Evolutionary conservation across 331 rosid species (phyloP).

Genomic region (Phaseolus coccineus): DNA sequence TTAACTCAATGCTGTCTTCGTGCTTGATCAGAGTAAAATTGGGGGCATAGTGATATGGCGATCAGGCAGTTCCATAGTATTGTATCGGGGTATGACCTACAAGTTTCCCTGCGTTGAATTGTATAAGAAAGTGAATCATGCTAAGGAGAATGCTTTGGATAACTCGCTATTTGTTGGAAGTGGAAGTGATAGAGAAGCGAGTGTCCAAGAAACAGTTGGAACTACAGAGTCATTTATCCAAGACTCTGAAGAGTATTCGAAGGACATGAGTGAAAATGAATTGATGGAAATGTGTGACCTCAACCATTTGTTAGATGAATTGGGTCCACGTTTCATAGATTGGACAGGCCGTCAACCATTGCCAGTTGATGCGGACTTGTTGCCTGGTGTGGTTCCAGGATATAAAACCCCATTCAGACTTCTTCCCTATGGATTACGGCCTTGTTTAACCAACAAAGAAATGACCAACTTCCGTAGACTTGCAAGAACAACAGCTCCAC

Average conservation of each 20-base stretch:
- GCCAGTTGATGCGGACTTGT: slow-evolving; percentile 96
- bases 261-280: slow-evolving; percentile 66
- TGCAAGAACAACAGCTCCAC: slow-evolving; percentile 83
- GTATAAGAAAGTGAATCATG: slow-evolving; percentile 46
- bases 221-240: slow-evolving; percentile 43
- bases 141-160: slow-evolving; percentile 34
- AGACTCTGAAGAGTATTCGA: slow-evolving; percentile 56
- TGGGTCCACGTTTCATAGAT: slow-evolving; percentile 89
- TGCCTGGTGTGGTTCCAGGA: slow-evolving; percentile 70
- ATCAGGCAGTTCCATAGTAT: slow-evolving; percentile 84
- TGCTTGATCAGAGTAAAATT: slow-evolving; percentile 68
- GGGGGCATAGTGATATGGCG: slow-evolving; percentile 96
- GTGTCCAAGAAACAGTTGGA: slow-evolving; percentile 43
- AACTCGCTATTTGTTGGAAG: slow-evolving; percentile 39
- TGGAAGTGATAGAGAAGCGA: slow-evolving; percentile 42
- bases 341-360: slow-evolving; percentile 92
- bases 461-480: slow-evolving; percentile 75
- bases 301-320: slow-evolving; percentile 76
- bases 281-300: slow-evolving; percentile 67
- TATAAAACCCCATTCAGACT: slow-evolving; percentile 82
- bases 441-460: slow-evolving; percentile 63
- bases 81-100: slow-evolving; percentile 85
- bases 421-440: slow-evolving; percentile 77
- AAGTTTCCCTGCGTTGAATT: slow-evolving; percentile 76
- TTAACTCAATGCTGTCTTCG: slow-evolving; percentile 36